phyloP scores from a whole-genome alignment of 495 filamentous ascomycete genomes.

The Penicillium simplicissimum region DNA sequence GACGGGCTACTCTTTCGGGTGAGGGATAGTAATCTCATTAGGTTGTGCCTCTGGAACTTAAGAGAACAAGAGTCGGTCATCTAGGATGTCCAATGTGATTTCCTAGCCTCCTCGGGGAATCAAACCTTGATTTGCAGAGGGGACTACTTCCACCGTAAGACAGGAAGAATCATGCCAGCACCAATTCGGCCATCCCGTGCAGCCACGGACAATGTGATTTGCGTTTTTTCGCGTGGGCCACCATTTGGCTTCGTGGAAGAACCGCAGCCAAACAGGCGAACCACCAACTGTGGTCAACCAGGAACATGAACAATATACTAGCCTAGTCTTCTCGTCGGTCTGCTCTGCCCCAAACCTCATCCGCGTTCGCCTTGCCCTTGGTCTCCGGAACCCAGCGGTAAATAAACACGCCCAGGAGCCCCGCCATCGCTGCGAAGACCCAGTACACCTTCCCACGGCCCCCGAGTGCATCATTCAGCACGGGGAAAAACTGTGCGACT shows the following conservation, averaged over 20 bases:
- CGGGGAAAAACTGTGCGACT: slow-evolving; percentile 90
- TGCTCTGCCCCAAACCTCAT: slow-evolving; percentile 83
- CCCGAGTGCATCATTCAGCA: slow-evolving; percentile 72
- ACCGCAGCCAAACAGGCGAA: neutral
- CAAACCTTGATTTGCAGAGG: neutral
- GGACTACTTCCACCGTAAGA: neutral
- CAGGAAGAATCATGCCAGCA: no score
- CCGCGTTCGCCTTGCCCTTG: slow-evolving; percentile 71
- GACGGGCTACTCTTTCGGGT: neutral
- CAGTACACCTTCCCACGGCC: slow-evolving; percentile 84
- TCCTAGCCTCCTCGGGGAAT: neutral
- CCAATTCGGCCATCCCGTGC: neutral
- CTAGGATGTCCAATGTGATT: neutral
- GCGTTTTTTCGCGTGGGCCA: slow-evolving; percentile 9
- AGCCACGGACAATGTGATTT: neutral
- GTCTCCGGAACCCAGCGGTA: slow-evolving; percentile 77
- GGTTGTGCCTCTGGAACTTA: neutral
- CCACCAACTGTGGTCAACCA: neutral
- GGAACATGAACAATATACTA: neutral
- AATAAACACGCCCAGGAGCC: slow-evolving; percentile 65
- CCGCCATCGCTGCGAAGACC: slow-evolving; percentile 75
- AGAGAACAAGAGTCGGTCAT: no score
- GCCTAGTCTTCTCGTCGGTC: slow-evolving; percentile 38
- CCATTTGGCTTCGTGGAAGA: neutral
- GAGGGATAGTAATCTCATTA: neutral